A percentile compares a stretch with the other conserved stretches of the same genome.
Evolutionary conservation across 2,329 filamentous ascomycete species (phyloP).

Genomic region (Sporothrix globosa): DNA sequence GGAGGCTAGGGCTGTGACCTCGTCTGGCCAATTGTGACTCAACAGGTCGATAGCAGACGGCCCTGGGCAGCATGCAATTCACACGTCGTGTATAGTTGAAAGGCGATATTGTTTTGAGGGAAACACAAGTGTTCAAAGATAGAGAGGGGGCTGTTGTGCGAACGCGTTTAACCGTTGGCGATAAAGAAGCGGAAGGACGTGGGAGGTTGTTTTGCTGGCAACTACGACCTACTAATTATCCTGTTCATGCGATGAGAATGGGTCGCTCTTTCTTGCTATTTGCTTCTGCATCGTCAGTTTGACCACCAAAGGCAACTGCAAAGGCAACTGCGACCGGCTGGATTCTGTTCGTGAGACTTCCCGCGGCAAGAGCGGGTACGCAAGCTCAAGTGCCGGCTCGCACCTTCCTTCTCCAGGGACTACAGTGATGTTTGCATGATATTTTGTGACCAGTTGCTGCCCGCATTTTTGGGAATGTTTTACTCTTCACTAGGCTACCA

Average conservation of each 20-base stretch:
- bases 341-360: neutral
- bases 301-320: neutral
- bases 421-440: neutral
- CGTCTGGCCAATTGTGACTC: neutral
- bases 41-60: neutral
- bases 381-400: neutral
- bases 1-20: neutral
- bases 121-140: neutral
- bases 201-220: neutral
- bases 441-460: neutral
- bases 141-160: neutral
- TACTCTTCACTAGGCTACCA: too few relatives aligned
- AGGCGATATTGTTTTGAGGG: neutral
- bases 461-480: too few relatives aligned
- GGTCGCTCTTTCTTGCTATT: neutral
- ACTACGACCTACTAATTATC: neutral
- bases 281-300: neutral
- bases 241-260: neutral
- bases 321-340: constrained; percentile 5
- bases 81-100: neutral
- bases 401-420: neutral
- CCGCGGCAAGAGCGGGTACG: neutral
- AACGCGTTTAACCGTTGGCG: neutral
- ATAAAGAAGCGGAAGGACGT: neutral
- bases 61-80: neutral